These are phyloP conservation scores for Termitomyces sp. DNA, from an alignment of 768 basidiomycete species.

Conservation along the genomic window DNA sequence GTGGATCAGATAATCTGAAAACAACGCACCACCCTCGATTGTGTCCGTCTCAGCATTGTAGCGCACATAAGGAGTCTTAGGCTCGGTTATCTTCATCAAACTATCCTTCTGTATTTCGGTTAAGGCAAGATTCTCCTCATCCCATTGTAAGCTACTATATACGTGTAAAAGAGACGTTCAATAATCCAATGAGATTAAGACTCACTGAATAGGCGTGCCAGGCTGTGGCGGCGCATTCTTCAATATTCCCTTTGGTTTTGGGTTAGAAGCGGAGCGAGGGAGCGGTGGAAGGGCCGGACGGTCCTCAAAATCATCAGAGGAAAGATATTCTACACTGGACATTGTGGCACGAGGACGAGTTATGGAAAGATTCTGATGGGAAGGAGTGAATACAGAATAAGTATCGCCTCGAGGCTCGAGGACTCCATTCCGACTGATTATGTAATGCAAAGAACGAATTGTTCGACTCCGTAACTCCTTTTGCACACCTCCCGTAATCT, in stretches of 20 bases:
- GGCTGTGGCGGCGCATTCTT: constrained; percentile 67
- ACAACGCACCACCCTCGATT: constrained; percentile 68
- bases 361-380: not conserved
- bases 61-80: constrained; percentile 94
- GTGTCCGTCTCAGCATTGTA: constrained; percentile 86
- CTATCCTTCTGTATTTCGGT: constrained; percentile 95
- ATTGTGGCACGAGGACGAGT: not conserved
- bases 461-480: not conserved
- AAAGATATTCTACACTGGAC: constrained; percentile 13
- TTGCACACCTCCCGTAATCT: not conserved
- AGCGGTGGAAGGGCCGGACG: constrained; percentile 40
- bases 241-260: constrained; percentile 83
- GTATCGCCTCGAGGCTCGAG: not conserved
- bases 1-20: constrained; percentile 2
- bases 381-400: not conserved
- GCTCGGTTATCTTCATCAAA: constrained; percentile 97
- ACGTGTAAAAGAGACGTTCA: constrained; percentile 7
- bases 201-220: constrained; percentile 41
- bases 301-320: constrained; percentile 24
- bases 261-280: constrained; percentile 57
- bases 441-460: not conserved
- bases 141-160: constrained; percentile 78
- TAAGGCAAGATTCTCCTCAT: constrained; percentile 87
- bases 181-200: not conserved
- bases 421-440: not conserved